Conservation (phyloP, 805 yeast genomes). For the Suhomyces canberraensis region DNA sequence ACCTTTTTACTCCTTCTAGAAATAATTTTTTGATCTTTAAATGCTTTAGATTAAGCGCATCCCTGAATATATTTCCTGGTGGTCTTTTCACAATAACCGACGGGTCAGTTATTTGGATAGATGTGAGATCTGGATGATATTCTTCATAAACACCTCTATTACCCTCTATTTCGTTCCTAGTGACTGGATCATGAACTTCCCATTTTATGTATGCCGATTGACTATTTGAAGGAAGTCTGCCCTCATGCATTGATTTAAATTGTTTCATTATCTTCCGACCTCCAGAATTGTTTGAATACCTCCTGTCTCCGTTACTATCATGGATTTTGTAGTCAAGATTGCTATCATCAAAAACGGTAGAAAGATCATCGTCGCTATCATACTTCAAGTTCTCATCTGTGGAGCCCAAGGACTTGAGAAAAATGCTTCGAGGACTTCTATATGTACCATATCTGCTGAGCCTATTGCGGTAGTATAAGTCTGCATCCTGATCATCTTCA, state of each 20-base stretch:
- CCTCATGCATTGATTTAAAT: not conserved
- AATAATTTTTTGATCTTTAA: constrained; percentile 19
- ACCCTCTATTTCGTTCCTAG: constrained; percentile 9
- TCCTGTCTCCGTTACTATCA: constrained; percentile 10
- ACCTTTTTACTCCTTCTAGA: constrained; percentile 29
- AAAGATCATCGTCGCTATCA: not conserved
- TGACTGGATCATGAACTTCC: constrained; percentile 25
- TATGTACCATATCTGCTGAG: too few species aligned
- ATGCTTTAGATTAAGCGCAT: constrained; percentile 24
- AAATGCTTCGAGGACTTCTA: too few species aligned
- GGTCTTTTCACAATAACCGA: constrained; percentile 18
- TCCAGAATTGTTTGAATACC: constrained; percentile 12
- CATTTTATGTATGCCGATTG: constrained; percentile 29
- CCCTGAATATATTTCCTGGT: constrained; percentile 38
- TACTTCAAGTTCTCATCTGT: too few species aligned
- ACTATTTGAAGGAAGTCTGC: constrained; percentile 20
- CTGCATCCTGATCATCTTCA: too few species aligned
- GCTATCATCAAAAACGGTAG: constrained; percentile 5
- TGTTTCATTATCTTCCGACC: not conserved
- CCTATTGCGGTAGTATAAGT: too few species aligned
- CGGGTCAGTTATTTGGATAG: constrained; percentile 13
- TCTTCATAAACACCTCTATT: constrained; percentile 6
- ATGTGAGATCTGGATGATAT: constrained; percentile 13
- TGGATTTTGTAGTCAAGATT: constrained; percentile 9
- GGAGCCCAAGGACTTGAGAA: too few species aligned